These are phyloP conservation scores for Tricholoma terreum DNA, from an alignment of 768 basidiomycete species.

Conservation along the genomic window DNA sequence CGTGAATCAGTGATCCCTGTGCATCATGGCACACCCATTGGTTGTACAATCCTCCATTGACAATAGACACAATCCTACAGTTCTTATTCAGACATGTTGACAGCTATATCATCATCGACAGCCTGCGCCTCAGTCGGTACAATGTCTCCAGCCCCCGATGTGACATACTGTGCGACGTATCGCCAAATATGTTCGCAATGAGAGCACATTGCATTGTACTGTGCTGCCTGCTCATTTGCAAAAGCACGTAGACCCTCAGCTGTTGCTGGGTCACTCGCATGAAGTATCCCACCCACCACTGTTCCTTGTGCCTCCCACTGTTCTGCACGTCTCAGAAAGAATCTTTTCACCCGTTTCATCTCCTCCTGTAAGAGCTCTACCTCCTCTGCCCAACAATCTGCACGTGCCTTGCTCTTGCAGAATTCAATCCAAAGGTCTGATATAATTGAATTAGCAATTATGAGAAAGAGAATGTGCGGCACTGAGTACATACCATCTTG, in stretches of 20 bases:
- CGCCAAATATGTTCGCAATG: neutral
- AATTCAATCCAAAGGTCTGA: slow-evolving; percentile 4
- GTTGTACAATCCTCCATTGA: too few species aligned
- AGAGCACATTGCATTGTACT: neutral
- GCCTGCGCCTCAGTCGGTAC: neutral
- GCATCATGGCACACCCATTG: too few species aligned
- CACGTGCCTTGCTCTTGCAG: neutral
- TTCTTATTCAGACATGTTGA: too few species aligned
- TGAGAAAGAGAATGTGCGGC: neutral
- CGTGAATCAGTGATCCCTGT: too few species aligned
- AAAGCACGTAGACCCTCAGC: neutral
- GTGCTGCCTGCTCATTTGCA: neutral
- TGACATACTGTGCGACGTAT: neutral
- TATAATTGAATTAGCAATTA: neutral
- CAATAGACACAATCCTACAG: too few species aligned
- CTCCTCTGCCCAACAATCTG: neutral
- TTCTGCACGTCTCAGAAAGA: neutral
- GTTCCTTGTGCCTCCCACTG: neutral
- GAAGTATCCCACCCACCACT: neutral
- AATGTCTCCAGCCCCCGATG: neutral
- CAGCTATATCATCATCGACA: neutral
- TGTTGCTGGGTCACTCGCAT: neutral
- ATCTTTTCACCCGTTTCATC: neutral
- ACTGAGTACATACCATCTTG: slow-evolving; percentile 1
- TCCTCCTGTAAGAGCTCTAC: neutral